phyloP scores from a whole-genome alignment of 1,284 basidiomycete genomes.

The Leccinum pachyderme region DNA sequence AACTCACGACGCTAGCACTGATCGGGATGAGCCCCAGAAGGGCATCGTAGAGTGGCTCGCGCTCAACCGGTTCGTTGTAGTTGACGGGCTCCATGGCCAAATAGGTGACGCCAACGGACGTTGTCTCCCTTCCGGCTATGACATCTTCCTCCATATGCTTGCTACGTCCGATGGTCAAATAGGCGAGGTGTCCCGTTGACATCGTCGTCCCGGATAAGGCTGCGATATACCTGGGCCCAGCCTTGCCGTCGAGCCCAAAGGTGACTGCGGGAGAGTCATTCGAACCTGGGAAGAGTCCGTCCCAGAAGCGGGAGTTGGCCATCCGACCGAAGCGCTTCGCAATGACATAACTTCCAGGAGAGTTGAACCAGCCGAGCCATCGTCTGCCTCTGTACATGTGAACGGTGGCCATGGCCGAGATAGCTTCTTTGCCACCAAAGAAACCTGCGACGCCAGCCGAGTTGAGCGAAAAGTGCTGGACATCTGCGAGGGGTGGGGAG shows the following conservation, averaged over 20 bases:
- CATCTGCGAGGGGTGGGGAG: constrained; percentile 6
- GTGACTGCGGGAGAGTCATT: constrained; percentile 19
- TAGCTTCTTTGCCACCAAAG: constrained; percentile 34
- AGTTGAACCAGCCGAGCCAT: constrained; percentile 37
- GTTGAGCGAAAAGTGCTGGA: constrained; percentile 22
- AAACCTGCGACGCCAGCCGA: constrained; percentile 25
- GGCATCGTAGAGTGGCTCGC: constrained; percentile 4
- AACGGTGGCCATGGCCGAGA: constrained; percentile 31
- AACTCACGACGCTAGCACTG: constrained; percentile 18
- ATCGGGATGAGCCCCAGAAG: constrained; percentile 27
- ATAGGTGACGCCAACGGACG: constrained; percentile 14
- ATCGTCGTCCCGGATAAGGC: constrained; percentile 25
- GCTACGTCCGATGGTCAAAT: constrained; percentile 20
- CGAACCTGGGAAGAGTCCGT: constrained; percentile 29
- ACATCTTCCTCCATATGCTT: not conserved
- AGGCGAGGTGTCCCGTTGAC: constrained; percentile 24
- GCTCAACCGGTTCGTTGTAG: not conserved
- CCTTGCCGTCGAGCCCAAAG: constrained; percentile 30
- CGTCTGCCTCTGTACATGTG: constrained; percentile 25
- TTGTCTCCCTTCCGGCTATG: constrained; percentile 18
- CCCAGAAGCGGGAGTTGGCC: constrained; percentile 30
- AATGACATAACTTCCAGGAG: constrained; percentile 30
- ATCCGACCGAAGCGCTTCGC: constrained; percentile 30
- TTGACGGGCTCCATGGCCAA: constrained; percentile 16
- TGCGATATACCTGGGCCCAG: constrained; percentile 26